Percentiles rank a stretch among this genome's conserved stretches.
phyloP scores from a whole-genome alignment of 2,329 filamentous ascomycete species.

The Mycogone perniciosa region DNA sequence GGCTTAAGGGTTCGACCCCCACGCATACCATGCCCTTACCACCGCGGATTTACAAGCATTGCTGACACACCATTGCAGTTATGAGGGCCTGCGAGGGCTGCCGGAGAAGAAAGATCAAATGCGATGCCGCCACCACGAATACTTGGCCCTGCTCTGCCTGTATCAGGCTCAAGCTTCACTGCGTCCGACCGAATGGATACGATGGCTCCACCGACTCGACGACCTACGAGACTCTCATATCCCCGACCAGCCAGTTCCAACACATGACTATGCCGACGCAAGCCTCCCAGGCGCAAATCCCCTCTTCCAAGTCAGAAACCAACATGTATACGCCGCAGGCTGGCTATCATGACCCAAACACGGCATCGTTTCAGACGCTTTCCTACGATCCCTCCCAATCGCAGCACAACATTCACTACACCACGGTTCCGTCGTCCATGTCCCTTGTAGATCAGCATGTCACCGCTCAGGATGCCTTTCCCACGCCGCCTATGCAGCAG shows the following conservation, averaged over 20 bases:
- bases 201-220: slow-evolving; percentile 40
- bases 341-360: slow-evolving; percentile 40
- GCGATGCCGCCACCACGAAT: slow-evolving; percentile 93
- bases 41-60: neutral
- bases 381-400: slow-evolving; percentile 40
- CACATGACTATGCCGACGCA: slow-evolving; percentile 47
- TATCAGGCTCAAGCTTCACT: slow-evolving; percentile 84
- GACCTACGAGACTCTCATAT: slow-evolving; percentile 27
- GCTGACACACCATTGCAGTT: slow-evolving; percentile 44
- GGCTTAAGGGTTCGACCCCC: slow-evolving; percentile 70
- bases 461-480: slow-evolving; percentile 43
- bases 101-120: slow-evolving; percentile 92
- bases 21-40: neutral
- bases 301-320: slow-evolving; percentile 33
- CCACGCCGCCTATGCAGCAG: slow-evolving; percentile 38
- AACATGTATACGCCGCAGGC: slow-evolving; percentile 44
- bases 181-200: slow-evolving; percentile 78
- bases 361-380: slow-evolving; percentile 40
- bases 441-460: slow-evolving; percentile 48
- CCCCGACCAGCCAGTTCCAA: slow-evolving; percentile 33
- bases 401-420: slow-evolving; percentile 48
- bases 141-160: slow-evolving; percentile 97
- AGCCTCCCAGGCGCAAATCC: slow-evolving; percentile 28
- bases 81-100: slow-evolving; percentile 98
- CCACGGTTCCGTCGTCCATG: slow-evolving; percentile 43